These are phyloP conservation scores for Venturia carpophila DNA, from an alignment of 2,329 filamentous ascomycete genomes.

Conservation along the genomic window DNA sequence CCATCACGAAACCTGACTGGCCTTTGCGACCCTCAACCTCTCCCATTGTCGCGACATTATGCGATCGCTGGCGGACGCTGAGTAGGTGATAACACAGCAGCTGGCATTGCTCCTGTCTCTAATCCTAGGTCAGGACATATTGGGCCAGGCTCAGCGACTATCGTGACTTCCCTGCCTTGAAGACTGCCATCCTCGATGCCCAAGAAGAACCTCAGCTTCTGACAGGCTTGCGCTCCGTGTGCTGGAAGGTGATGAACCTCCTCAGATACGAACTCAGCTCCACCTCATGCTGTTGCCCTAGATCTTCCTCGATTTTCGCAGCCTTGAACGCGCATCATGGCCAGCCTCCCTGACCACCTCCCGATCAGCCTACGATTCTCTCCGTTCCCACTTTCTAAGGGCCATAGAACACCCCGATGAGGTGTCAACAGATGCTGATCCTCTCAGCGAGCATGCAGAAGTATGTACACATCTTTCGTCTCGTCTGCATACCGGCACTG, in stretches of 20 bases:
- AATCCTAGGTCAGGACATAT: neutral
- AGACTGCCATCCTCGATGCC: slow-evolving; percentile 11
- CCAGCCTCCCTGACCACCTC: slow-evolving; percentile 56
- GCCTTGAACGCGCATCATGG: slow-evolving; percentile 60
- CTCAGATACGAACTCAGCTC: slow-evolving; percentile 10
- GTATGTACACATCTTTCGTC: slow-evolving; percentile 35
- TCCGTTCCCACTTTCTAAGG: slow-evolving; percentile 67
- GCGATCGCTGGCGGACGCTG: neutral
- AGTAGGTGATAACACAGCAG: neutral
- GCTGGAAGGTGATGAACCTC: slow-evolving; percentile 65
- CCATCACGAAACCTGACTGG: neutral
- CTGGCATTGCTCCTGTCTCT: neutral
- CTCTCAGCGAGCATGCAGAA: slow-evolving; percentile 72
- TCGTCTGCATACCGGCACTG: slow-evolving; percentile 25
- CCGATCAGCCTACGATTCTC: slow-evolving; percentile 64
- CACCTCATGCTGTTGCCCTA: slow-evolving; percentile 31
- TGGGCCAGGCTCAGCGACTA: slow-evolving; percentile 13
- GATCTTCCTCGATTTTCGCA: slow-evolving; percentile 71
- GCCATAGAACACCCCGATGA: slow-evolving; percentile 80
- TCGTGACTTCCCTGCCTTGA: slow-evolving; percentile 7
- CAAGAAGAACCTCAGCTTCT: slow-evolving; percentile 11
- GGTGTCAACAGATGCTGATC: slow-evolving; percentile 67
- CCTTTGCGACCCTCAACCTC: neutral
- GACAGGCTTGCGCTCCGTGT: slow-evolving; percentile 69
- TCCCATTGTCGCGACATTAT: neutral